Evolutionary conservation across 805 yeast genomes (phyloP).

Genomic region (Spathaspora passalidarum): DNA sequence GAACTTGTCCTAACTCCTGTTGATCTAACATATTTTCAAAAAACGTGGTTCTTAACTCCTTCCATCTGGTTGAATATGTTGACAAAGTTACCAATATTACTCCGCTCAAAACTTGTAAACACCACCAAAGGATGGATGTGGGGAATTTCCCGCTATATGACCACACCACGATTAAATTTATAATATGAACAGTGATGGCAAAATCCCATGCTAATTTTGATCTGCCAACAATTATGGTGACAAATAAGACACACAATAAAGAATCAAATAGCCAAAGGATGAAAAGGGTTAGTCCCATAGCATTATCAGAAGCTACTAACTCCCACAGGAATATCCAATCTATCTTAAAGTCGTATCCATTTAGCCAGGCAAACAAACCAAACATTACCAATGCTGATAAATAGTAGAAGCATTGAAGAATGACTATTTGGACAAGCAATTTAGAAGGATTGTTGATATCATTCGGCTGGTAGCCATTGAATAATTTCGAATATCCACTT

Average conservation of each 20-base stretch:
- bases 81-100: conserved; percentile 73
- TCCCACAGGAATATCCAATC: conserved; percentile 83
- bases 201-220: conserved; percentile 95
- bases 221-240: conserved; percentile 85
- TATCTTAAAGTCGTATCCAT: conserved; percentile 66
- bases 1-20: conserved; percentile 44
- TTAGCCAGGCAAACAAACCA: conserved; percentile 58
- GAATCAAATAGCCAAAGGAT: conserved; percentile 82
- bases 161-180: conserved; percentile 72
- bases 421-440: conserved; percentile 59
- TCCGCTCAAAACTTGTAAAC: conserved; percentile 66
- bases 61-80: conserved; percentile 89
- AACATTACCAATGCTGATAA: conserved; percentile 66
- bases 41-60: conserved; percentile 83
- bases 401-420: conserved; percentile 79
- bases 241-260: conserved; percentile 75
- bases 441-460: conserved; percentile 33
- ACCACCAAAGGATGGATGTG: conserved; percentile 76
- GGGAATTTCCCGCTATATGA: conserved; percentile 68
- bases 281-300: conserved; percentile 74
- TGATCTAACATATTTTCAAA: conserved; percentile 76
- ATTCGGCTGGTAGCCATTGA: conserved; percentile 20
- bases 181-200: conserved; percentile 86
- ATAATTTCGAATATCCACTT: conserved; percentile 23
- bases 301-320: conserved; percentile 65